Percentiles rank a stretch among this genome's conserved stretches.
Conservation (phyloP, 2,329 filamentous ascomycete species). For the Fusarium drepaniforme region DNA sequence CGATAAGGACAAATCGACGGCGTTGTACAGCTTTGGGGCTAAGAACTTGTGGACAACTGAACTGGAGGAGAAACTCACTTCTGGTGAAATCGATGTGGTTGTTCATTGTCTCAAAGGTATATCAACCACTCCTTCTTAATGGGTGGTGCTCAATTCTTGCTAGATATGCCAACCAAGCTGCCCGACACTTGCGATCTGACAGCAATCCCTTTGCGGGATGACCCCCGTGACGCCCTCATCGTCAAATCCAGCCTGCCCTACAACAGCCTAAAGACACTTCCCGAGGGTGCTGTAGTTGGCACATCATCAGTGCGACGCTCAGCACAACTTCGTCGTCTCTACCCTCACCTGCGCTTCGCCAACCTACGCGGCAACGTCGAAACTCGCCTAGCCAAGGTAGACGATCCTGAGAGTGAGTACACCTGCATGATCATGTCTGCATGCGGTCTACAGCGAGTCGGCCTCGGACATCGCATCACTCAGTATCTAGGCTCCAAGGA, state of each 20-base stretch:
- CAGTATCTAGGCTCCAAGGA: not conserved
- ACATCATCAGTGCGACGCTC: not conserved
- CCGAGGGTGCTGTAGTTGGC: not conserved
- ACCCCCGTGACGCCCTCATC: not conserved
- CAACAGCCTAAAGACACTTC: not conserved
- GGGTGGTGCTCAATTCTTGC: not conserved
- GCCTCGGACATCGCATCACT: not conserved
- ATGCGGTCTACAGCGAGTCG: not conserved
- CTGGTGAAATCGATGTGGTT: not conserved
- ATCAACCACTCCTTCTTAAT: not conserved
- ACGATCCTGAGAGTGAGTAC: not conserved
- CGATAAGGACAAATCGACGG: not conserved
- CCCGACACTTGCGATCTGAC: not conserved
- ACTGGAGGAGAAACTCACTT: not conserved
- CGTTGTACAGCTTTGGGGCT: not conserved
- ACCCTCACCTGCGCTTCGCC: not conserved
- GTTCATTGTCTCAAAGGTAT: constrained; percentile 2
- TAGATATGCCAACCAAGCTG: not conserved
- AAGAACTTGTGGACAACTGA: constrained; percentile 1
- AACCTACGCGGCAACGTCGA: constrained; percentile 1
- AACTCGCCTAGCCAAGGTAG: not conserved
- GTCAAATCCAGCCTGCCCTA: not conserved
- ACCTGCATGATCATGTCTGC: constrained; percentile 5
- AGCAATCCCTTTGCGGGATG: not conserved
- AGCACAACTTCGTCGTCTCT: not conserved